Evolutionary conservation across 2,329 filamentous ascomycete genomes (phyloP).

Genomic region (Cryphonectria nitschkei): DNA sequence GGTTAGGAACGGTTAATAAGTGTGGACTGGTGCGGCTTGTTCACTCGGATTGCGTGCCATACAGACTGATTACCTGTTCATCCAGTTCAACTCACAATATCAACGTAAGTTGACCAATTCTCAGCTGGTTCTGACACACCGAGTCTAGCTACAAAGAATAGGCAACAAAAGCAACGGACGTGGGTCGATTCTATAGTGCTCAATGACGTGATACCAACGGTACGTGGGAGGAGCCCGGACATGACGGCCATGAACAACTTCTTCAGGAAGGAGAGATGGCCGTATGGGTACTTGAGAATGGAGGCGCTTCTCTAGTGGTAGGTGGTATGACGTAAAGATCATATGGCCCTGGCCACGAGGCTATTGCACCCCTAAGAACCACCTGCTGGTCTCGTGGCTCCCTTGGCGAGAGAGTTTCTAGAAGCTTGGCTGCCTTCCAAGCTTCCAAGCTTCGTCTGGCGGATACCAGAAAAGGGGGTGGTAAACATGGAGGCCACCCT

Average conservation of each 20-base stretch:
- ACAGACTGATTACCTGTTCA: background rate
- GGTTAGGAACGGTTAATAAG: background rate
- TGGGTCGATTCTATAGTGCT: background rate
- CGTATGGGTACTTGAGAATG: background rate
- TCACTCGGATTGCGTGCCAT: background rate
- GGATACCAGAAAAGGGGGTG: background rate
- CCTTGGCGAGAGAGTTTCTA: background rate
- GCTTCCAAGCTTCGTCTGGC: background rate
- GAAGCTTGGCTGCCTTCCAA: background rate
- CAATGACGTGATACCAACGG: background rate
- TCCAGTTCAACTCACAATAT: background rate
- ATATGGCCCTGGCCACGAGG: background rate
- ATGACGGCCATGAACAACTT: background rate
- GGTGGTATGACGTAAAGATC: slow-evolving; percentile 1
- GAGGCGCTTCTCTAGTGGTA: background rate
- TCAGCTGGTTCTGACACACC: background rate
- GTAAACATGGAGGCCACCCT: background rate
- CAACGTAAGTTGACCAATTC: background rate
- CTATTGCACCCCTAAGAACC: background rate
- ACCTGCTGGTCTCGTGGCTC: background rate
- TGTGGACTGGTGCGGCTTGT: background rate
- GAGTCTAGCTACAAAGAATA: background rate
- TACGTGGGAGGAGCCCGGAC: background rate
- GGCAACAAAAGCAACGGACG: background rate
- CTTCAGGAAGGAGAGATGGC: slow-evolving; percentile 1